Base-by-base conservation (phyloP, 1,284 basidiomycete species). In the Marasmius oreades region DNA sequence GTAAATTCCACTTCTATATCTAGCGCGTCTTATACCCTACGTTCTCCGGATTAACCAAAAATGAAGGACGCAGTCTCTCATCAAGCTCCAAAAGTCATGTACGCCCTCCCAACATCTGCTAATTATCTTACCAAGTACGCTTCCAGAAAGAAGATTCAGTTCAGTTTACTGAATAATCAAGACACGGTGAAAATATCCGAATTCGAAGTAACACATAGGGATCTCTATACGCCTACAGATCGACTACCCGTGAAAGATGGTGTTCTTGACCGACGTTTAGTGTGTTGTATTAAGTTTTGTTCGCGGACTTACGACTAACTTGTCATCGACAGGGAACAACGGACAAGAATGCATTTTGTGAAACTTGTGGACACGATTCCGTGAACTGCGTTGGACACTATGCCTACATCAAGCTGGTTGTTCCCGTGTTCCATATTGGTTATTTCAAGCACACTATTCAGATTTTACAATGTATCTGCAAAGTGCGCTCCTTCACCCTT, bases 351-450 rank as follows among this genome's bases (percentile, higher is more conserved):
- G 85, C 90, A 10, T 90, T 87, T 62, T 99, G 97, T 73, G 91
- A 96, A 70, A 99, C 97, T 0, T 99, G 97, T 67, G 94, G 94
- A 14, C 85, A 95, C 61, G 87, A 86, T 43, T 88, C 93, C 57
- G 91, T 95, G 2, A 94, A 98, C 63, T 99, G 97, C 70, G 95
- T 98, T 5, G 97, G 97, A 1, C 95, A 98, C 72, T 98, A 96
- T 71, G 95, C 95, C 6, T 97, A 96, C 74, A 95, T 98, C 76
- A 96, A 96, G 73, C 84, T 99, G 36, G 87, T 92, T 31, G 86
- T 99, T 12, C 96, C 96, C 0, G 95, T 98, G 12, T 99, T 98
- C 68, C 95, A 99, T 69, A 93, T 98, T 61, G 97, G 97, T 14
- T 99, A 94, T 76, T 98, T 99, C 78, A 94, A 95, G 68, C 94